Percentiles rank a stretch among this genome's conserved stretches.
Evolutionary conservation across 257 asterid genomes (phyloP).

Genomic region (Solanum paucissectum): DNA sequence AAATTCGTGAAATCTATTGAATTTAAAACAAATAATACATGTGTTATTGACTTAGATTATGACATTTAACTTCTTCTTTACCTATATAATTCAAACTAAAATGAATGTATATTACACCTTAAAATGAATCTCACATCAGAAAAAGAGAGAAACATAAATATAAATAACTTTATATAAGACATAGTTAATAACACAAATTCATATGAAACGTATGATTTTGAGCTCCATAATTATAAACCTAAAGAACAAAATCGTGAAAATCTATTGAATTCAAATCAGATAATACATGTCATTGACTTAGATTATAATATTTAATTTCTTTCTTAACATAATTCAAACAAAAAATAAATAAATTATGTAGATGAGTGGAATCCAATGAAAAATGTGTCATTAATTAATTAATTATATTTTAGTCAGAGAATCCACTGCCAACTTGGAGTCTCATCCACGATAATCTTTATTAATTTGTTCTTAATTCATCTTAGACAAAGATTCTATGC

Average conservation of each 20-base stretch:
- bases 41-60: too few relatives aligned
- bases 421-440: constrained; percentile 21
- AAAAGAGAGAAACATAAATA: too few relatives aligned
- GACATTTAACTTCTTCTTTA: neutral
- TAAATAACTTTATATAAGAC: too few relatives aligned
- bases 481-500: constrained; percentile 25
- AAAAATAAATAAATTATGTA: neutral
- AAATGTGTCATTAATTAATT: neutral
- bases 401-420: constrained; percentile 4
- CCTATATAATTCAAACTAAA: neutral
- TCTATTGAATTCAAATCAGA: neutral
- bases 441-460: constrained; percentile 7
- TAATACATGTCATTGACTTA: neutral
- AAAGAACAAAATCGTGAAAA: neutral
- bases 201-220: neutral
- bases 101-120: too few relatives aligned
- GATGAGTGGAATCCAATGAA: constrained; percentile 1
- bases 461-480: neutral
- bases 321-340: neutral
- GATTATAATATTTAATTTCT: neutral
- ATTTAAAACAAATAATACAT: neutral
- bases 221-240: neutral
- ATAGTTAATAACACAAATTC: too few relatives aligned
- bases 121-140: too few relatives aligned
- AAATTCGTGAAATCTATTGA: neutral